Base-by-base conservation (phyloP, 2,329 filamentous ascomycete genomes). In the Paecilomyces dactylethromorphus region DNA sequence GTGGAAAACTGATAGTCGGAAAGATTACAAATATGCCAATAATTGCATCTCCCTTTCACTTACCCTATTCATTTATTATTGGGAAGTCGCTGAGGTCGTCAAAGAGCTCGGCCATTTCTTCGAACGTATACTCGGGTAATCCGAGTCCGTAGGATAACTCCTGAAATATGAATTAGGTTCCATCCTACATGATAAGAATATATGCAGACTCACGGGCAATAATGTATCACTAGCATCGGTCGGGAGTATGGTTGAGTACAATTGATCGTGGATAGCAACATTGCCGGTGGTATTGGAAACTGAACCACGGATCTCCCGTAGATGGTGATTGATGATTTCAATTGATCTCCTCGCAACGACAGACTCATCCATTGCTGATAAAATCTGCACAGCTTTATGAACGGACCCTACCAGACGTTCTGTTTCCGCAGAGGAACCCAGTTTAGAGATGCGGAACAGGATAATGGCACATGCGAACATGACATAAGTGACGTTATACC, bases 401-500 rank as follows among this genome's bases (percentile, higher is more conserved):
- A 76, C 70, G 39, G 66, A 68, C 6, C 60, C 62, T 31, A 68
- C 63, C 7, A 71, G 56, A 1, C 65, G 65, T 52, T 67, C 64
- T n/a, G 71, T 69, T 45, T 68, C 68, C 3, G 62, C 53, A 51
- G 68, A 66, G 59, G 67, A 64, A 31, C 69, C 66, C 13, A 70
- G 60, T 56, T 66, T 69, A 26, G 67, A 71, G 62, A 72, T 68
- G 33, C 71, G 69, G 3, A 74, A 68, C 21, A 75, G 69, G 26
- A 77, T 67, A 1, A 74, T 74, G 3, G 69, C 71, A 24, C 70
- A 72, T 33, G 74, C 75, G 56, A 76, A 76, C 63, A 75, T 72
- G 3, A 76, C 68, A 53, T 77, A 78, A 0, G 74, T 77, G 50
- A 72, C 71, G 59, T 78, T 78, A 56, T 78, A 77, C 71, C 74